Conservation (phyloP, 1,284 basidiomycete species). For the Apiotrichum sp. region DNA sequence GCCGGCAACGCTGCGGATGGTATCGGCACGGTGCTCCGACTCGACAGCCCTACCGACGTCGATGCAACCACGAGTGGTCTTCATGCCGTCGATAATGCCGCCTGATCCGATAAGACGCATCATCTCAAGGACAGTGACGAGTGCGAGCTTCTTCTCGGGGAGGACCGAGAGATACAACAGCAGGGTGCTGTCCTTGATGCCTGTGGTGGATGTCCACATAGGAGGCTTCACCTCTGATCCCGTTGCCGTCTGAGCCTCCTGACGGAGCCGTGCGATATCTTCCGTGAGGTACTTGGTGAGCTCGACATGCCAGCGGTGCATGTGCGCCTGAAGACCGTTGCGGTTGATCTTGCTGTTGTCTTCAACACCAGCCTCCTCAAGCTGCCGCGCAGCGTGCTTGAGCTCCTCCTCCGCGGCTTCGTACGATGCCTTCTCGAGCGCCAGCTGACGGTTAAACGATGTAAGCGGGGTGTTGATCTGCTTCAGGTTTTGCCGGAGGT, state of each 20-base stretch:
- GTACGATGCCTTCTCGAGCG: constrained; percentile 77
- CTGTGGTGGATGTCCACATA: constrained; percentile 14
- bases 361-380: constrained; percentile 54
- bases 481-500: constrained; percentile 59
- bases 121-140: constrained; percentile 84
- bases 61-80: constrained; percentile 78
- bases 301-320: constrained; percentile 79
- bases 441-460: constrained; percentile 64
- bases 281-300: constrained; percentile 55
- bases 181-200: constrained; percentile 28
- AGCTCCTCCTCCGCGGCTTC: constrained; percentile 72
- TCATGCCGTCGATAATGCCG: constrained; percentile 79
- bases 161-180: constrained; percentile 65
- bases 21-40: constrained; percentile 76
- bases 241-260: background rate
- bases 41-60: constrained; percentile 79
- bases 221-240: constrained; percentile 5
- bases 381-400: constrained; percentile 58
- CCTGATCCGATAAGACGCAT: constrained; percentile 77
- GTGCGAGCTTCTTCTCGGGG: constrained; percentile 69
- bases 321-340: constrained; percentile 65
- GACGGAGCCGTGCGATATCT: constrained; percentile 55
- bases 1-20: constrained; percentile 57
- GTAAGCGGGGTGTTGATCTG: constrained; percentile 59
- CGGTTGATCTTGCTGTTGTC: constrained; percentile 50